A percentile compares a stretch with the other conserved stretches of the same genome.
Conservation (phyloP, 2,329 filamentous ascomycete genomes). For the Epichloe brachyelytri region DNA sequence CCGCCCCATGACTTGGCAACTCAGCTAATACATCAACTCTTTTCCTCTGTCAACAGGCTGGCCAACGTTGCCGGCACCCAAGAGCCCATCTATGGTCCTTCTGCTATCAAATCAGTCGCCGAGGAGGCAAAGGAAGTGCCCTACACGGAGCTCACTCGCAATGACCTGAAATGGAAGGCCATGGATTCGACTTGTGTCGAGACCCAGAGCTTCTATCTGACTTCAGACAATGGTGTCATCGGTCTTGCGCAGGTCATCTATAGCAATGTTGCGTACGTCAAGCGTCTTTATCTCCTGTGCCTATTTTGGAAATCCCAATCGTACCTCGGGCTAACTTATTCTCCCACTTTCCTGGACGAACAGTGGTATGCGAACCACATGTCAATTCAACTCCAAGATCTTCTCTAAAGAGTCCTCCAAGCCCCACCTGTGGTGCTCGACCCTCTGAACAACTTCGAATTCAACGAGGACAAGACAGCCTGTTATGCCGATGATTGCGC, state of each 20-base stretch:
- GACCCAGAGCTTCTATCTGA: conserved; percentile 89
- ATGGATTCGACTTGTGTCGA: conserved; percentile 83
- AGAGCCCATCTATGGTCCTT: conserved; percentile 88
- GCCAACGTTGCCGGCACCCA: conserved; percentile 84
- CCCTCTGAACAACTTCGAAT: conserved; percentile 64
- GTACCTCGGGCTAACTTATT: background rate
- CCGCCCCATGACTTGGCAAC: conserved; percentile 1
- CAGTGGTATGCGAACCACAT: conserved; percentile 79
- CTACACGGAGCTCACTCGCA: conserved; percentile 65
- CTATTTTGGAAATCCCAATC: background rate
- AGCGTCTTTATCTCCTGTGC: background rate
- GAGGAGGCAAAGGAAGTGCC: conserved; percentile 65
- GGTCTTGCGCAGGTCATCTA: conserved; percentile 88
- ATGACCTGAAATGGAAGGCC: conserved; percentile 71
- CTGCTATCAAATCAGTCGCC: conserved; percentile 75
- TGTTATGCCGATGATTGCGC: conserved; percentile 83
- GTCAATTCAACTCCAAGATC: conserved; percentile 90
- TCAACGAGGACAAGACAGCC: conserved; percentile 68
- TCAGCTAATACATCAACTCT: conserved; percentile 4
- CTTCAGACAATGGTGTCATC: conserved; percentile 62
- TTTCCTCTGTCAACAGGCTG: conserved; percentile 31
- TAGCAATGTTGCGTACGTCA: conserved; percentile 80
- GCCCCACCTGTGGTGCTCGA: conserved; percentile 72
- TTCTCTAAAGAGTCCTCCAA: conserved; percentile 64
- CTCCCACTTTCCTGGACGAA: background rate